phyloP scores from a whole-genome alignment of 1,139 yeast species.

The Candida sanyaensis region DNA sequence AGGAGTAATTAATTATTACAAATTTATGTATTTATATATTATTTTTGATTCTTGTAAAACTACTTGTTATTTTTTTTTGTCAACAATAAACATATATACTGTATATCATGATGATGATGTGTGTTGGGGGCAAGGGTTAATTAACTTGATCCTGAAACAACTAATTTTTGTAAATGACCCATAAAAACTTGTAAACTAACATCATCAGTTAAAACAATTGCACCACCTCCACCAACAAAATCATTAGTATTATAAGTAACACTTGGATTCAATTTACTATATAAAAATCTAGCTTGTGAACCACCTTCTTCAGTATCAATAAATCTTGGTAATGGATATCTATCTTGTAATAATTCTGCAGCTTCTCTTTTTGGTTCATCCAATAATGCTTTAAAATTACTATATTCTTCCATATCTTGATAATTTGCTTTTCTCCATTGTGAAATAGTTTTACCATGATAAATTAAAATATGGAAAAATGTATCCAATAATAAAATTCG shows the following conservation, averaged over 20 bases:
- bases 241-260: conserved; percentile 72
- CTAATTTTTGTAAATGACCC: conserved; percentile 85
- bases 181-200: conserved; percentile 89
- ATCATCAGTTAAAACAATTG: conserved; percentile 93
- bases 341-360: conserved; percentile 82
- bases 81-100: no score
- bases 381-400: conserved; percentile 79
- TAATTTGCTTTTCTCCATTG: conserved; percentile 97
- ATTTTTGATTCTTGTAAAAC: no score
- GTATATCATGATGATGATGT: no score
- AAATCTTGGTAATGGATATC: conserved; percentile 94
- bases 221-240: conserved; percentile 48
- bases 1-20: no score
- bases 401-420: conserved; percentile 88
- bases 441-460: conserved; percentile 93
- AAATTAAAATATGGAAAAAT: conserved; percentile 92
- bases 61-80: no score
- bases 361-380: conserved; percentile 94
- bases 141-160: conserved; percentile 51
- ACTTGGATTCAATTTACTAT: conserved; percentile 92
- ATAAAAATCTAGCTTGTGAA: conserved; percentile 94
- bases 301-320: conserved; percentile 98
- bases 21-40: no score
- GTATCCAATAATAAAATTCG: conserved; percentile 87
- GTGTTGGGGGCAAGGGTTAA: no score